These are phyloP conservation scores for Acanthamoeba culbertsoni DNA, from an alignment of 208 protist species.

Conservation along the genomic window DNA sequence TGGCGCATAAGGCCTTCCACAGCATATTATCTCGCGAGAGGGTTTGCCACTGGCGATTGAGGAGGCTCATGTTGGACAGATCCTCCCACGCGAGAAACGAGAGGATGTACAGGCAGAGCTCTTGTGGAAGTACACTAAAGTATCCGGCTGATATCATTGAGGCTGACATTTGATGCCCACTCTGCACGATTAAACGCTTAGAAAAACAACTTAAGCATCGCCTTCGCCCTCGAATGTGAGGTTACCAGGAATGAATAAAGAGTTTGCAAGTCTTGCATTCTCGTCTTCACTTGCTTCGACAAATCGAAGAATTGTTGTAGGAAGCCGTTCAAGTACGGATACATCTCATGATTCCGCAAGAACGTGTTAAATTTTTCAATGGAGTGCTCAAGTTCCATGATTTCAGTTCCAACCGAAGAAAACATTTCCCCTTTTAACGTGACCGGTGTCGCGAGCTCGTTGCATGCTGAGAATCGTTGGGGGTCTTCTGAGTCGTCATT, in stretches of 20 bases:
- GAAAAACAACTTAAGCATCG: neutral
- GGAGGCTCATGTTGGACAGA: constrained; percentile 1
- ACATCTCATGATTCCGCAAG: constrained; percentile 52
- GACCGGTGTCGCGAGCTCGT: neutral
- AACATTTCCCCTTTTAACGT: constrained; percentile 40
- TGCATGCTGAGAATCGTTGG: neutral
- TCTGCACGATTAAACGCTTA: neutral
- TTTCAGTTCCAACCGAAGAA: neutral
- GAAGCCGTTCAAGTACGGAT: constrained; percentile 13
- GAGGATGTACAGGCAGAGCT: constrained; percentile 52
- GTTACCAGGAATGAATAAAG: constrained; percentile 52
- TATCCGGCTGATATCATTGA: constrained; percentile 31
- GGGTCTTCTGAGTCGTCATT: neutral
- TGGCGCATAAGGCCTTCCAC: constrained; percentile 15
- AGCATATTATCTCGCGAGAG: constrained; percentile 25
- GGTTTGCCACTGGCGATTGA: constrained; percentile 29
- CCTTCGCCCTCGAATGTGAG: neutral
- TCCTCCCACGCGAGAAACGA: constrained; percentile 51
- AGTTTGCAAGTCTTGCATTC: constrained; percentile 19
- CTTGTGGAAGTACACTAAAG: constrained; percentile 46
- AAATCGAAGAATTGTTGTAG: constrained; percentile 18
- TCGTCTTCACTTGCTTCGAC: neutral
- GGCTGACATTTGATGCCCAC: constrained; percentile 19
- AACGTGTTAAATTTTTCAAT: constrained; percentile 26
- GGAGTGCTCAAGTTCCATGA: constrained; percentile 16